These are phyloP conservation scores for Lichtheimia hyalospora DNA, from an alignment of 371 early-diverging fungal species.

Conservation along the genomic window DNA sequence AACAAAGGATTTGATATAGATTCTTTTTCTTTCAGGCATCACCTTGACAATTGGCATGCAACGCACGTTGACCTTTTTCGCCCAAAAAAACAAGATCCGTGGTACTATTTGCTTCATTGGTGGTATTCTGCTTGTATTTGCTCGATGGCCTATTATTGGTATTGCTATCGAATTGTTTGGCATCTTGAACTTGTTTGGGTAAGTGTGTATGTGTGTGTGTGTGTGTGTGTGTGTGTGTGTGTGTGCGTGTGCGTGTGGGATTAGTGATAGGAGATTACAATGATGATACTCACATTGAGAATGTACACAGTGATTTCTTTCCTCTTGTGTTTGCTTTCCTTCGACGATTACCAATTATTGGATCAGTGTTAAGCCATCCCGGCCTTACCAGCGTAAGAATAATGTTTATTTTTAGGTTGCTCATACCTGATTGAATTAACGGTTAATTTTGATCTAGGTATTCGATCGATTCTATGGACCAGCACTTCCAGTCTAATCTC, in stretches of 20 bases:
- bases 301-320: constrained; percentile 80
- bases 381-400: constrained; percentile 8
- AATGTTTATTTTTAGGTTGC: not conserved
- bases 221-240: no score
- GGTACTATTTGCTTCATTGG: constrained; percentile 84
- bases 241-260: no score
- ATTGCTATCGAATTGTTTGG: constrained; percentile 85
- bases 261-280: not conserved
- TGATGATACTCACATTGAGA: constrained; percentile 4
- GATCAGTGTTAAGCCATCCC: constrained; percentile 56
- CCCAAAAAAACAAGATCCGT: constrained; percentile 70
- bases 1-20: constrained; percentile 36
- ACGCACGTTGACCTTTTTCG: constrained; percentile 80
- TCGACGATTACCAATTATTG: constrained; percentile 80
- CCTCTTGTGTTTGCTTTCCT: constrained; percentile 83
- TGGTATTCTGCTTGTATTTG: constrained; percentile 81
- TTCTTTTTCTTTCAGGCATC: constrained; percentile 83
- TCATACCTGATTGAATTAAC: not conserved
- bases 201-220: no score
- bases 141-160: constrained; percentile 81
- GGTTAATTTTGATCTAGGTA: not conserved
- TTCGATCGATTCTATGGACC: constrained; percentile 12
- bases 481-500: constrained; percentile 3
- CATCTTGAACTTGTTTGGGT: constrained; percentile 92
- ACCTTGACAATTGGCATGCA: constrained; percentile 78